Evolutionary conservation across 495 filamentous ascomycete species (phyloP).

Genomic region (Aspergillus campestris): DNA sequence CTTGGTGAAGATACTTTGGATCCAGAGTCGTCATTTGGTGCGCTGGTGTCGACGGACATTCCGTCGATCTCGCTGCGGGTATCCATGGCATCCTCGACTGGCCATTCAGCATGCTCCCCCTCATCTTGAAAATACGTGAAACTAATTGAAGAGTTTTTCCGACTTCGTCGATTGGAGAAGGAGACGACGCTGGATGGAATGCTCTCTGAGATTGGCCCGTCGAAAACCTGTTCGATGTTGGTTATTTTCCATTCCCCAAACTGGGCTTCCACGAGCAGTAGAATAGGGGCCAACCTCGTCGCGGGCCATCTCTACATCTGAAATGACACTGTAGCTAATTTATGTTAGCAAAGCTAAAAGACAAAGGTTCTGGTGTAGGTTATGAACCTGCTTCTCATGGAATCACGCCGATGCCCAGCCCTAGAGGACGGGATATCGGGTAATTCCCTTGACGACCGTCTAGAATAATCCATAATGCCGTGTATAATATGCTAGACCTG

Average conservation of each 20-base stretch:
- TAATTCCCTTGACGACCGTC: slow-evolving; percentile 15
- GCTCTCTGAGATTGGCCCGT: slow-evolving; percentile 90
- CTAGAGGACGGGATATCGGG: slow-evolving; percentile 19
- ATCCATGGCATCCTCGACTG: slow-evolving; percentile 43
- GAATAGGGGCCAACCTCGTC: slow-evolving; percentile 58
- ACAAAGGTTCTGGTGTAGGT: neutral
- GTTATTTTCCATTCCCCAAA: neutral
- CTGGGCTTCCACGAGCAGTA: neutral
- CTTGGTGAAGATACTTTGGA: slow-evolving; percentile 50
- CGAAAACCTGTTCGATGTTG: slow-evolving; percentile 57
- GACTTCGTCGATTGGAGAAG: slow-evolving; percentile 68
- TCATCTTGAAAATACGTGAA: slow-evolving; percentile 77
- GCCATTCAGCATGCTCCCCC: slow-evolving; percentile 44
- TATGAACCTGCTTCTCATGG: slow-evolving; percentile 64
- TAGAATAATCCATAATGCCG: slow-evolving; percentile 16
- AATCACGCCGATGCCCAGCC: slow-evolving; percentile 45
- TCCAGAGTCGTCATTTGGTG: slow-evolving; percentile 24
- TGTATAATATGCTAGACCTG: neutral
- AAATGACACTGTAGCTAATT: slow-evolving; percentile 66
- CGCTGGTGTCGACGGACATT: slow-evolving; percentile 19
- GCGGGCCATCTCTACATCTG: slow-evolving; percentile 98
- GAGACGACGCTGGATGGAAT: slow-evolving; percentile 83
- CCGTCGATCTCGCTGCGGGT: slow-evolving; percentile 50
- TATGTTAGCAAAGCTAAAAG: slow-evolving; percentile 13
- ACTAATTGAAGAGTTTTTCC: slow-evolving; percentile 77